phyloP scores from a whole-genome alignment of 768 basidiomycete genomes.

The Auriscalpium vulgare region DNA sequence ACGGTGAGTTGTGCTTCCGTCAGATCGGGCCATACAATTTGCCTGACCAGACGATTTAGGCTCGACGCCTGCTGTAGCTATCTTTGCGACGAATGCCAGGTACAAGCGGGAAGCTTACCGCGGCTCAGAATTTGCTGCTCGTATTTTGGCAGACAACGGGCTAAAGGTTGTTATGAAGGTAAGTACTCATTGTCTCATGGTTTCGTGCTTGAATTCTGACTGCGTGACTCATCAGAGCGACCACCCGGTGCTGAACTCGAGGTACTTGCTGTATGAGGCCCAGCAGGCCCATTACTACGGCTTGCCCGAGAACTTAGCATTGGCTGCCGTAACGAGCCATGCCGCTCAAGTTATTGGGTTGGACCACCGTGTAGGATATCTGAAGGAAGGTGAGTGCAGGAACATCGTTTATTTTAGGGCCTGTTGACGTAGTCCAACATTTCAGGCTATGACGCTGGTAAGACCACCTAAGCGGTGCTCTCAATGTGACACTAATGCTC shows the following conservation, averaged over 20 bases:
- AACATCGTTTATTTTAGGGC: no score
- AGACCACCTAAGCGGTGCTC: slow-evolving; percentile 2
- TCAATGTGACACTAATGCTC: neutral
- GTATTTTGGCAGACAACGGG: slow-evolving; percentile 48
- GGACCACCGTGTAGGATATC: slow-evolving; percentile 67
- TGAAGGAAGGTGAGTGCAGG: slow-evolving; percentile 41
- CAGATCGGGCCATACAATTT: neutral
- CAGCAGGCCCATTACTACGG: slow-evolving; percentile 69
- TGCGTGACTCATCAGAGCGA: slow-evolving; percentile 27
- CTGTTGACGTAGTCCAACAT: neutral
- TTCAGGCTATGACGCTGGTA: slow-evolving; percentile 60
- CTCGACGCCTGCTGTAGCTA: slow-evolving; percentile 60
- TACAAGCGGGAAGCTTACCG: slow-evolving; percentile 59
- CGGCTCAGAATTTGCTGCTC: slow-evolving; percentile 56
- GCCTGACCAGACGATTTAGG: slow-evolving; percentile 22
- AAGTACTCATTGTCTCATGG: no score
- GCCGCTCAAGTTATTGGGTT: slow-evolving; percentile 66
- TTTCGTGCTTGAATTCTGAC: neutral
- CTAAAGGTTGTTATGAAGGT: slow-evolving; percentile 59
- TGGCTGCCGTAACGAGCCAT: slow-evolving; percentile 63
- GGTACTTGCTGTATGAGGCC: slow-evolving; percentile 50
- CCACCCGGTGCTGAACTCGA: slow-evolving; percentile 45
- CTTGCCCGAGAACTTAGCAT: slow-evolving; percentile 51
- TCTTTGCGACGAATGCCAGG: slow-evolving; percentile 71
- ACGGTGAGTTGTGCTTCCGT: slow-evolving; percentile 15